Percentiles rank a stretch among this genome's conserved stretches.
Evolutionary conservation across 2,329 filamentous ascomycete species (phyloP).

Genomic region (Colletotrichum theobromicola): DNA sequence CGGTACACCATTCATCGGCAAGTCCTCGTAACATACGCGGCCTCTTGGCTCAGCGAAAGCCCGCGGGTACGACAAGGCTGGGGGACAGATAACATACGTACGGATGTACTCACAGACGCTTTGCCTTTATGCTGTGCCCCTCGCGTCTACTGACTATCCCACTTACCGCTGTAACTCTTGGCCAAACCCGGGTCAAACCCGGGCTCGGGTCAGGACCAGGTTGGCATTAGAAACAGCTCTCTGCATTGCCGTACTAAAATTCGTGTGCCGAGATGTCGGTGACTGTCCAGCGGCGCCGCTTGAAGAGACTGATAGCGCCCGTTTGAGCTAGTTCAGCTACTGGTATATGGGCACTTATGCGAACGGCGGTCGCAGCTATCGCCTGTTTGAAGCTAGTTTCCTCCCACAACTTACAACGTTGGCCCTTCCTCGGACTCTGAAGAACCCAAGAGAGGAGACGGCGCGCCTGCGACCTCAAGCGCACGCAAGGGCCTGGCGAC

Average conservation of each 20-base stretch:
- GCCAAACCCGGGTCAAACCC: not conserved
- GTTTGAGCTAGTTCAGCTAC: not conserved
- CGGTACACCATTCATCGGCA: not conserved
- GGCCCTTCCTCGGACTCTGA: not conserved
- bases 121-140: not conserved
- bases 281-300: not conserved
- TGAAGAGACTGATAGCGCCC: not conserved
- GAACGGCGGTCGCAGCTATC: not conserved
- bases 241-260: not conserved
- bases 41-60: not conserved
- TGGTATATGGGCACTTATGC: not conserved
- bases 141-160: not conserved
- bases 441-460: not conserved
- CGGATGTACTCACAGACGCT: not conserved
- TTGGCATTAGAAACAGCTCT: not conserved
- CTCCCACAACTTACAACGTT: not conserved
- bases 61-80: not conserved
- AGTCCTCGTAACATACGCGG: not conserved
- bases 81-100: not conserved
- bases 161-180: not conserved
- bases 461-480: not conserved
- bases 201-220: not conserved
- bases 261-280: not conserved
- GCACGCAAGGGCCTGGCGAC: not conserved
- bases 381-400: not conserved